Evolutionary conservation across 495 filamentous ascomycete genomes (phyloP), one percentile per base, ranked within the genome.

Genomic region (Xylaria longipes): DNA sequence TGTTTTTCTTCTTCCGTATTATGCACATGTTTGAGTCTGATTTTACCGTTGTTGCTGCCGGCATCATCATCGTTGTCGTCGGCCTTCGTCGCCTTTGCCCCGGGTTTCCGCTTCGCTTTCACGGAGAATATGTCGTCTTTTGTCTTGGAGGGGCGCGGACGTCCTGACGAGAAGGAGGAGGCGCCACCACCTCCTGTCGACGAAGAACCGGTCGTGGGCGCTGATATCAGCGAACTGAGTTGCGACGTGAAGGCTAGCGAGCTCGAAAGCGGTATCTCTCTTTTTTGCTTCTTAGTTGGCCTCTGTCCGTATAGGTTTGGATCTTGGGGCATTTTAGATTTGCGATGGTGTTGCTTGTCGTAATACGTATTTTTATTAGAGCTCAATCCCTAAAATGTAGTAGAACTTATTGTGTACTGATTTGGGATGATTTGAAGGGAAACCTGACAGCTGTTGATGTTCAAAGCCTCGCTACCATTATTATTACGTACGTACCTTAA

Each of bases 221-320:
- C 80, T 54, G 91, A 82, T 73, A 93, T 90, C 22, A 94, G 87
- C 62, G 91, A 92, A 73, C 89, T 89, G 69, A 97, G 88, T 54
- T 94, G 89, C 9, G 91, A 90, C 43, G 90, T 87, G 82, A 98
- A 97, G 76, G 91, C 87, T 65, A 97, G 89, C 73, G 89, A 92
- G 67, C 91, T 91, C 29, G 93, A 89, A 57, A 92, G 89, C 39
- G 90, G 84, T 58, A 91, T 87, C 69, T 89, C 86, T 65, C 83
- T 86, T 70, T 84, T 84, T 75, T 87, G 87, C 71, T 83, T 84
- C 73, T 90, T 92, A 33, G 88, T 81, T 27, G 89, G 89, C n/a
- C 86, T 88, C 45, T 89, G 84, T 69, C 93, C 93, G 83, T 97
- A 98, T 41, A 98, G 89, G 73, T 87, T 82, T 29, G 87, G 78